These are phyloP conservation scores for Fraxinus cuspidata DNA, from an alignment of 257 asterid genomes.

Conservation along the genomic window DNA sequence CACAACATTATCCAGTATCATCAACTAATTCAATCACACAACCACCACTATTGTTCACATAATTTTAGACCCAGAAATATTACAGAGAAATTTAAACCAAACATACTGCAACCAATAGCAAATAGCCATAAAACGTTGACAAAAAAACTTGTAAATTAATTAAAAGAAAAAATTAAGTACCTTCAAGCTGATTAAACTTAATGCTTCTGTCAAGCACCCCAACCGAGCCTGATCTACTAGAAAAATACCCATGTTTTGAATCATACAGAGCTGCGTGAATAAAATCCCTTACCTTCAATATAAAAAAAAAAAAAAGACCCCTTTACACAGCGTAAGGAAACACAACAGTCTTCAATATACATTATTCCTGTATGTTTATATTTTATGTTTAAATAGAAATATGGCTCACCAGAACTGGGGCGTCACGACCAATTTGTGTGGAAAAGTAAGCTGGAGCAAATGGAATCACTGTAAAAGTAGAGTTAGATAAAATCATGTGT, in stretches of 20 bases:
- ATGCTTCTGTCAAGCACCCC: constrained; percentile 89
- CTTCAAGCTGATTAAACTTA: constrained; percentile 76
- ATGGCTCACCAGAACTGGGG: constrained; percentile 63
- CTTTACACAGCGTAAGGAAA: neutral
- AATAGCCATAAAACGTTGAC: constrained; percentile 4
- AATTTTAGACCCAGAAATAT: neutral
- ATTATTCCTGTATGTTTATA: neutral
- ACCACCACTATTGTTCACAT: neutral
- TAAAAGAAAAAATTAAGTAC: constrained; percentile 35
- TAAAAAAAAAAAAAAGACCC: neutral
- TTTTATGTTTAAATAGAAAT: neutral
- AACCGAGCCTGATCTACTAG: constrained; percentile 83
- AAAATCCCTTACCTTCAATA: constrained; percentile 78
- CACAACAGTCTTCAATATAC: constrained; percentile 14
- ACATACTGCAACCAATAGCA: neutral
- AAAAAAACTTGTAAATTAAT: constrained; percentile 6
- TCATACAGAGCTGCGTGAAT: constrained; percentile 81
- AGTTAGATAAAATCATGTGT: neutral
- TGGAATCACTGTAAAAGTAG: constrained; percentile 51
- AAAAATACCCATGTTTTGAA: constrained; percentile 77
- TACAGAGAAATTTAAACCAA: neutral
- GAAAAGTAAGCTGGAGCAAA: constrained; percentile 56
- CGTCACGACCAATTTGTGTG: constrained; percentile 63
- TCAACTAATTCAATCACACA: neutral
- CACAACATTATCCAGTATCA: neutral